phyloP scores from a whole-genome alignment of 768 basidiomycete species.

The Collybia nuda region DNA sequence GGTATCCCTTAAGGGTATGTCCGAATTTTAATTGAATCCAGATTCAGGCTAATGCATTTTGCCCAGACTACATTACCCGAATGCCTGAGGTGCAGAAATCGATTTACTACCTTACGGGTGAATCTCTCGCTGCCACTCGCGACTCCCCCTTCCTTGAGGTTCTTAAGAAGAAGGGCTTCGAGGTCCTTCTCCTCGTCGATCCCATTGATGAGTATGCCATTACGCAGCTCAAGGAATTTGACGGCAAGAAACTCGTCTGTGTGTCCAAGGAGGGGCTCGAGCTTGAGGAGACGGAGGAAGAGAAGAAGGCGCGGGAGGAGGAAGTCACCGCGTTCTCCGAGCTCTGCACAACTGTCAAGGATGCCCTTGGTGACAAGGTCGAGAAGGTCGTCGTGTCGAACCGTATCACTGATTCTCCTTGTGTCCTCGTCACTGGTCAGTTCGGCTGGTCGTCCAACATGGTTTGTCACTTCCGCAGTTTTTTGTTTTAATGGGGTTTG shows the following conservation, averaged over 20 bases:
- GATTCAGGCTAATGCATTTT: not conserved
- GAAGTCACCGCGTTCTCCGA: constrained; percentile 83
- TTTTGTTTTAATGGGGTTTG: not conserved
- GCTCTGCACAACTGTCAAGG: constrained; percentile 94
- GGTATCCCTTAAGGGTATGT: constrained; percentile 87
- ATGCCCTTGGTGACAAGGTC: constrained; percentile 97
- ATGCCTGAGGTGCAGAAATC: constrained; percentile 99
- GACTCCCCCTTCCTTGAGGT: constrained; percentile 99
- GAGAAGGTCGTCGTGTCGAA: constrained; percentile 99
- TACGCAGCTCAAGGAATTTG: constrained; percentile 99
- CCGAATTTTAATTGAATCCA: no score
- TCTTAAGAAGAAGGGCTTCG: constrained; percentile 99
- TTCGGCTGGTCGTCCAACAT: constrained; percentile 99
- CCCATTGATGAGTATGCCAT: constrained; percentile 99
- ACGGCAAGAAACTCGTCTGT: constrained; percentile 95
- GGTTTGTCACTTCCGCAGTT: constrained; percentile 42
- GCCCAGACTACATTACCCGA: constrained; percentile 94
- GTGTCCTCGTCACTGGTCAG: constrained; percentile 96
- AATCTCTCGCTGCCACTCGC: constrained; percentile 85
- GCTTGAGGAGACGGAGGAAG: constrained; percentile 98
- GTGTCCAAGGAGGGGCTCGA: constrained; percentile 99
- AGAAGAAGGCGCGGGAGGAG: constrained; percentile 89
- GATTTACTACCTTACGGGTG: constrained; percentile 99
- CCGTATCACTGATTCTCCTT: constrained; percentile 96
- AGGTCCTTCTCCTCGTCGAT: constrained; percentile 95